Evolutionary conservation across 768 basidiomycete species (phyloP).

Genomic region (Hygrophorus pudorinus): DNA sequence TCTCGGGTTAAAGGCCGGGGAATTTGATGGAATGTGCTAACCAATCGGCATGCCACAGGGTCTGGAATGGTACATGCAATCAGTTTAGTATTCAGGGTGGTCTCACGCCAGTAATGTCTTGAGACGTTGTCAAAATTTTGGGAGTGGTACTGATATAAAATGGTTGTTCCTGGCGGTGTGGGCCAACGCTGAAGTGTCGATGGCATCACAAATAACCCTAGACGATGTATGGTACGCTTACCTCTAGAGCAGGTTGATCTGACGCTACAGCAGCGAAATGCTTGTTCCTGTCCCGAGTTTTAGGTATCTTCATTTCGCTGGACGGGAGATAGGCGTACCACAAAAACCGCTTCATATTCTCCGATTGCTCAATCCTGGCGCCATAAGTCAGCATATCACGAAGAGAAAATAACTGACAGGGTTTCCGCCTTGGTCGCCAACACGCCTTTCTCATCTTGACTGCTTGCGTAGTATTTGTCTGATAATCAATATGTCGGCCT

Average conservation of each 20-base stretch:
- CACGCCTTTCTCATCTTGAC: slow-evolving; percentile 34
- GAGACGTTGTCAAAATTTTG: too few species aligned
- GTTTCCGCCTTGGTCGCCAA: slow-evolving; percentile 34
- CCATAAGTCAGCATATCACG: slow-evolving; percentile 20
- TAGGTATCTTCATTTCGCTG: neutral
- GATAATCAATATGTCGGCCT: slow-evolving; percentile 51
- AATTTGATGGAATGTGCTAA: slow-evolving; percentile 14
- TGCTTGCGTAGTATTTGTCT: slow-evolving; percentile 38
- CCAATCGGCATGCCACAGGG: slow-evolving; percentile 72
- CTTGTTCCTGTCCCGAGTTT: slow-evolving; percentile 43
- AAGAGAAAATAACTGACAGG: slow-evolving; percentile 33
- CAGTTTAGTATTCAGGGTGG: neutral
- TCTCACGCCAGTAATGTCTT: too few species aligned
- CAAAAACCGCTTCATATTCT: slow-evolving; percentile 65
- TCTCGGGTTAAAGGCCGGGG: neutral
- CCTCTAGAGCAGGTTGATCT: slow-evolving; percentile 60
- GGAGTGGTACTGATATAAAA: too few species aligned
- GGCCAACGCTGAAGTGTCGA: too few species aligned
- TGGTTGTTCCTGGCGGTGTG: too few species aligned
- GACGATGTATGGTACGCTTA: slow-evolving; percentile 13
- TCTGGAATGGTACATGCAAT: slow-evolving; percentile 19
- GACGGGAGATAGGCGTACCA: slow-evolving; percentile 33
- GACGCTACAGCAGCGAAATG: slow-evolving; percentile 64
- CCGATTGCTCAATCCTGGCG: slow-evolving; percentile 58
- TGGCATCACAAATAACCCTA: neutral